Percentiles rank a stretch among this genome's conserved stretches.
These are phyloP conservation scores for Lippia alba DNA, from an alignment of 305 asterid species.

Conservation along the genomic window DNA sequence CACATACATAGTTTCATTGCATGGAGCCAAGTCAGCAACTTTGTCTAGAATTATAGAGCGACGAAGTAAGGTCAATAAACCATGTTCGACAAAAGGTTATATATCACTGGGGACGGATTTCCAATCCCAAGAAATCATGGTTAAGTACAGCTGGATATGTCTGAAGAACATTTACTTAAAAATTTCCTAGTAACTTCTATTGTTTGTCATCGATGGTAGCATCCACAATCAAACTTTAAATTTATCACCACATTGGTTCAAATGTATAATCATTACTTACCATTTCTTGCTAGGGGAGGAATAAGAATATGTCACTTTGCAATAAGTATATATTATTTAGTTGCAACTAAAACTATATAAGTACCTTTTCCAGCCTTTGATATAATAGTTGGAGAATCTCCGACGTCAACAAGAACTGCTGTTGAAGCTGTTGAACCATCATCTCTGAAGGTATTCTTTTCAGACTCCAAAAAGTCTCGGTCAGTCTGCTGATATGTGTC, in stretches of 20 bases:
- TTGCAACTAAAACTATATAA: conserved; percentile 2
- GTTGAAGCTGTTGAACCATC: conserved; percentile 98
- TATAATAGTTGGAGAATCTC: conserved; percentile 94
- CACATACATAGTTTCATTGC: neutral
- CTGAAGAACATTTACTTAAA: neutral
- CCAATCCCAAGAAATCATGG: neutral
- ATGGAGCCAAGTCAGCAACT: neutral
- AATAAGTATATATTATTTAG: conserved; percentile 9
- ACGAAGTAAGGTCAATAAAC: neutral
- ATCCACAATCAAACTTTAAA: neutral
- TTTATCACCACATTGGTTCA: neutral
- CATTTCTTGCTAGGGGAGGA: neutral
- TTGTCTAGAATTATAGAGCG: neutral
- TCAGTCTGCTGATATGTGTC: conserved; percentile 89
- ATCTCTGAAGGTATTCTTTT: conserved; percentile 88
- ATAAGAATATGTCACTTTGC: conserved; percentile 3
- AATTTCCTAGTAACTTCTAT: neutral
- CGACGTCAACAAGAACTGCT: conserved; percentile 91
- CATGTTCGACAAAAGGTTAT: neutral
- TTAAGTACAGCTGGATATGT: neutral
- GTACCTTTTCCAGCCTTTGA: conserved; percentile 95
- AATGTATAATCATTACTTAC: neutral
- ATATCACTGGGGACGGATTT: neutral
- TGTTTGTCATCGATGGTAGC: neutral
- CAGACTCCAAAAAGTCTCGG: conserved; percentile 83